phyloP scores from a whole-genome alignment of 1,284 basidiomycete species.

The Coniophora puteana region DNA sequence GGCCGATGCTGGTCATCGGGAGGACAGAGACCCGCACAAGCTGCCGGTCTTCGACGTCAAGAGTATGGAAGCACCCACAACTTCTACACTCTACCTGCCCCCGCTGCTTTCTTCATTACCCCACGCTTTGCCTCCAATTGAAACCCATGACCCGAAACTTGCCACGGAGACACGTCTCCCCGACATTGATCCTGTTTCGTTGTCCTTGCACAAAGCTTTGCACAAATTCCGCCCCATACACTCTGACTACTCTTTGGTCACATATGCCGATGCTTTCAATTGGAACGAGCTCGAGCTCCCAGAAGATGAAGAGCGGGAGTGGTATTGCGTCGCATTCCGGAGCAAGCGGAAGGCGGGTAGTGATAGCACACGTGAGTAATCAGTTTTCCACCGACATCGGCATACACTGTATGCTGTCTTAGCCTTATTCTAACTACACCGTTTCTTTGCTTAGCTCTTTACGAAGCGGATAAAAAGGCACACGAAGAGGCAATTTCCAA shows the following conservation, averaged over 20 bases:
- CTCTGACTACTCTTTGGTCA: slow-evolving; percentile 55
- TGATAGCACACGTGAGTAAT: slow-evolving; percentile 58
- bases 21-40: slow-evolving; percentile 53
- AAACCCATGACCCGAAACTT: slow-evolving; percentile 35
- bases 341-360: slow-evolving; percentile 71
- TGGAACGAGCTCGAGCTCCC: slow-evolving; percentile 74
- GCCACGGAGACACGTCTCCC: slow-evolving; percentile 75
- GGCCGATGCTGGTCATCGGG: slow-evolving; percentile 4
- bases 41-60: slow-evolving; percentile 51
- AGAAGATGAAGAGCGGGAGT: slow-evolving; percentile 70
- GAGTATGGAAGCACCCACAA: slow-evolving; percentile 31
- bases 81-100: slow-evolving; percentile 72
- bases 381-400: slow-evolving; percentile 2
- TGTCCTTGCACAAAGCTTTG: slow-evolving; percentile 83
- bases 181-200: slow-evolving; percentile 75
- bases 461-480: slow-evolving; percentile 80
- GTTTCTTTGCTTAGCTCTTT: slow-evolving; percentile 53
- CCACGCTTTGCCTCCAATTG: slow-evolving; percentile 27
- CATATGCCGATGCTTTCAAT: slow-evolving; percentile 81
- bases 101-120: slow-evolving; percentile 75
- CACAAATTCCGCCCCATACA: slow-evolving; percentile 70
- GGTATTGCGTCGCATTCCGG: slow-evolving; percentile 91
- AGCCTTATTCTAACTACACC: no score
- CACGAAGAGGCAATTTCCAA: slow-evolving; percentile 89
- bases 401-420: no score